These are phyloP conservation scores for Thielaviopsis euricoi DNA, from an alignment of 2,329 filamentous ascomycete species.

Conservation along the genomic window DNA sequence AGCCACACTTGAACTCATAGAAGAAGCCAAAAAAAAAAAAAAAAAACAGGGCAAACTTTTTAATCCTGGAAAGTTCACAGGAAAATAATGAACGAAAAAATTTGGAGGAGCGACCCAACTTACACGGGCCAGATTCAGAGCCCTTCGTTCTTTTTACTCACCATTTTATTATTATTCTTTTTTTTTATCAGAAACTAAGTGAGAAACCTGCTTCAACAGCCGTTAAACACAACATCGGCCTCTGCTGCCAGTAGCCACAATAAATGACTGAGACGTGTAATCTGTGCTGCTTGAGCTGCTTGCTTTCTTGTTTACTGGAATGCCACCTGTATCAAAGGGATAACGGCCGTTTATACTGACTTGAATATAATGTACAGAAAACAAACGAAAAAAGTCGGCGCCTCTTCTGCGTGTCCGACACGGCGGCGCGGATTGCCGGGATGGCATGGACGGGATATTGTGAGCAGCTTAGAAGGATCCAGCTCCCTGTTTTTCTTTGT, in stretches of 20 bases:
- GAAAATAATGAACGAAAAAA: no score
- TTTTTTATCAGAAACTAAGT: no score
- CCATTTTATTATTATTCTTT: background rate
- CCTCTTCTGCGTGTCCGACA: no score
- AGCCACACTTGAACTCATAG: no score
- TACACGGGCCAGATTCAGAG: background rate
- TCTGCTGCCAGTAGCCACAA: background rate
- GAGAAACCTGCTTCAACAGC: no score
- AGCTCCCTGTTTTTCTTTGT: background rate
- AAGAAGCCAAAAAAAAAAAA: background rate
- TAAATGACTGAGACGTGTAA: background rate
- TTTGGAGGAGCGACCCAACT: no score
- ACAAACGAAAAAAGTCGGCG: no score
- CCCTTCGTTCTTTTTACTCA: background rate
- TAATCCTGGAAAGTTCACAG: no score
- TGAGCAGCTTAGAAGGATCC: background rate
- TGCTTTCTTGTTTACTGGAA: background rate
- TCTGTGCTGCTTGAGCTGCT: no score
- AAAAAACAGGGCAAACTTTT: background rate
- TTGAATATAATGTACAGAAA: no score
- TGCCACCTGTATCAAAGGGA: background rate
- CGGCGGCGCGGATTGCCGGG: background rate
- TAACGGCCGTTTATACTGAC: no score
- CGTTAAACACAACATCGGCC: background rate
- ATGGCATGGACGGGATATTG: background rate